Conservation (phyloP, 2,329 filamentous ascomycete species). For the Mycocentrospora acerina region DNA sequence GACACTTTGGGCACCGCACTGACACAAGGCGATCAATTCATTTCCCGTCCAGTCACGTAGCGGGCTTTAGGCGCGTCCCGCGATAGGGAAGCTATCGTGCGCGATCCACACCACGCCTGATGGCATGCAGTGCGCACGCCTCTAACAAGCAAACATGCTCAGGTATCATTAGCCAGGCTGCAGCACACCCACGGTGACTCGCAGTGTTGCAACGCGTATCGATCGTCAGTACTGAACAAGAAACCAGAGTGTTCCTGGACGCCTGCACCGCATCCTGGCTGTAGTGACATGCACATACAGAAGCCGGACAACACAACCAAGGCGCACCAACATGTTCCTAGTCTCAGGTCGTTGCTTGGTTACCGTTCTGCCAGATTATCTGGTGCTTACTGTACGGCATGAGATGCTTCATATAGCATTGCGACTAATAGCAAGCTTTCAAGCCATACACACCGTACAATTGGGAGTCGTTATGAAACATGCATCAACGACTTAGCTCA, state of each 20-base stretch:
- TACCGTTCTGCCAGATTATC: slow-evolving; percentile 32
- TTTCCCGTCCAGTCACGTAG: slow-evolving; percentile 14
- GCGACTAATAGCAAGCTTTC: slow-evolving; percentile 20
- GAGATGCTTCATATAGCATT: slow-evolving; percentile 14
- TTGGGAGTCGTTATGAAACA: slow-evolving; percentile 20
- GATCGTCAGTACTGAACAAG: slow-evolving; percentile 4
- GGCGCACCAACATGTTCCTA: slow-evolving; percentile 28
- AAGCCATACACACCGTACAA: slow-evolving; percentile 5
- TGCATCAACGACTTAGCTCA: slow-evolving; percentile 9
- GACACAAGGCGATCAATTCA: not conserved
- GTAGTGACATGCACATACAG: slow-evolving; percentile 19
- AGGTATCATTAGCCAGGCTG: no score
- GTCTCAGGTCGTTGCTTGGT: slow-evolving; percentile 32
- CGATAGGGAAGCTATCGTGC: slow-evolving; percentile 12
- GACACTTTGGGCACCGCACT: slow-evolving; percentile 17
- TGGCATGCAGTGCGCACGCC: no score
- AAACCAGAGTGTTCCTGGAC: slow-evolving; percentile 16
- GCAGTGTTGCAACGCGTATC: not conserved
- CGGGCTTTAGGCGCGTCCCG: slow-evolving; percentile 35
- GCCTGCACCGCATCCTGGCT: slow-evolving; percentile 16
- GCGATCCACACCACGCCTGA: not conserved
- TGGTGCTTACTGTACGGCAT: slow-evolving; percentile 22
- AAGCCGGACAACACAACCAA: slow-evolving; percentile 11
- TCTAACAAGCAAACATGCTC: no score
- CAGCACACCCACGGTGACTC: not conserved